Evolutionary conservation across 345 rosid species (phyloP).

Genomic region (Eucalyptus sp.): DNA sequence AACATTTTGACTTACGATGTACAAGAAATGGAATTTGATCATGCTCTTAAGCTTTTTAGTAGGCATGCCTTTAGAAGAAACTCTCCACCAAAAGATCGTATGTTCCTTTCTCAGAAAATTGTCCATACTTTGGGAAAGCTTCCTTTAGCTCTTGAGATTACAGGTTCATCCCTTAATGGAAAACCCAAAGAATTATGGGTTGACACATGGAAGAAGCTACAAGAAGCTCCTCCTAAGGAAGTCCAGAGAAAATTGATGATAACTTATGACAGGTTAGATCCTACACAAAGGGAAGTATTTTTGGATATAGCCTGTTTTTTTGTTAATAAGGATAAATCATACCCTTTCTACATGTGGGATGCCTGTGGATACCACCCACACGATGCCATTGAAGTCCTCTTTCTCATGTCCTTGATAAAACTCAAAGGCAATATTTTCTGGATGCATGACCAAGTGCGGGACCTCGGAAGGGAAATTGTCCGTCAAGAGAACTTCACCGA

Average conservation of each 20-base stretch:
- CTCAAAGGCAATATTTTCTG: accelerated
- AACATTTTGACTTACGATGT: no score
- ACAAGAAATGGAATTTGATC: no score
- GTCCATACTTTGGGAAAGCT: no score
- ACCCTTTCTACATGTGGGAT: neutral
- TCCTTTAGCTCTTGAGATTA: no score
- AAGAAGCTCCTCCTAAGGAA: accelerated
- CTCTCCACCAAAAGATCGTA: no score
- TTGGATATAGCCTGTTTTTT: neutral
- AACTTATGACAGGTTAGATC: neutral
- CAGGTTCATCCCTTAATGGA: accelerated
- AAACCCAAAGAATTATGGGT: accelerated
- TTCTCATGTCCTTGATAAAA: neutral
- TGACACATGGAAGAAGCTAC: neutral
- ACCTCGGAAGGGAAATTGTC: neutral
- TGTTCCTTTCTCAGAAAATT: no score
- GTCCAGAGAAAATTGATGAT: neutral
- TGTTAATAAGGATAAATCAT: accelerated
- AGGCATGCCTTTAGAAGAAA: no score
- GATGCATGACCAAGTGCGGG: neutral
- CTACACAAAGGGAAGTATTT: no score
- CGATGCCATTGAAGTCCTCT: accelerated
- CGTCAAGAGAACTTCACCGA: neutral
- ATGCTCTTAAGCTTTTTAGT: no score
- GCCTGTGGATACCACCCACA: neutral